Evolutionary conservation across 352 stramenopile species (phyloP).

Genomic region (Phytopythium chamaehyphon): DNA sequence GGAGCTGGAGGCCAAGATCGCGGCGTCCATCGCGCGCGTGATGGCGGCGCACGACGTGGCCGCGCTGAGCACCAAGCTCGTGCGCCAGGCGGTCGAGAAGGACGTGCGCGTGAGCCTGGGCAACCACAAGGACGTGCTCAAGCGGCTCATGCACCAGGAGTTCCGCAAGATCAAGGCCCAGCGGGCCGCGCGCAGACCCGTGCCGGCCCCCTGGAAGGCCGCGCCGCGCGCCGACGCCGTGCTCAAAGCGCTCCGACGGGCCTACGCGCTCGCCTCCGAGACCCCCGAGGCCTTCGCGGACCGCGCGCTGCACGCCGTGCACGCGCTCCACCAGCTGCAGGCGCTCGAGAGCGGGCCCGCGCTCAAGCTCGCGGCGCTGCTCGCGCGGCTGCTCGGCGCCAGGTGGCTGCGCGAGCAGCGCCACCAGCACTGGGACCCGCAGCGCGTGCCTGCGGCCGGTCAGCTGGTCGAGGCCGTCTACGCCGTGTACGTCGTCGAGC

Average conservation of each 20-base stretch:
- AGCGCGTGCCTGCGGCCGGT: conserved; percentile 20
- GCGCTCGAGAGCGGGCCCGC: conserved; percentile 43
- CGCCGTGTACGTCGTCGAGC: conserved; percentile 71
- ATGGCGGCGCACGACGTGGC: conserved; percentile 61
- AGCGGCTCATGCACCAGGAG: conserved; percentile 86
- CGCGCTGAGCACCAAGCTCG: conserved; percentile 73
- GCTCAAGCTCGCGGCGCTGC: conserved; percentile 40
- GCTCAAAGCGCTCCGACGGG: conserved; percentile 26
- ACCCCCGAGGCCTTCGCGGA: conserved; percentile 14
- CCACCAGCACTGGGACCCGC: conserved; percentile 36
- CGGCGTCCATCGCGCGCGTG: conserved; percentile 57
- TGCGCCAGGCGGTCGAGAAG: conserved; percentile 83
- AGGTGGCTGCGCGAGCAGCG: conserved; percentile 47
- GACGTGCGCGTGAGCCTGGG: conserved; percentile 80
- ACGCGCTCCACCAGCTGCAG: conserved; percentile 64
- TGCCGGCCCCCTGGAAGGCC: conserved; percentile 62
- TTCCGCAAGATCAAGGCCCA: conserved; percentile 72
- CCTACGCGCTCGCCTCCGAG: conserved; percentile 32
- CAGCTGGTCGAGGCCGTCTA: conserved; percentile 53
- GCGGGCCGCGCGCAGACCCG: conserved; percentile 36
- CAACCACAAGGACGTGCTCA: conserved; percentile 87
- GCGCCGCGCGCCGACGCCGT: conserved; percentile 35
- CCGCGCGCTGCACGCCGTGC: conserved; percentile 52
- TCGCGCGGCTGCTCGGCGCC: conserved; percentile 48
- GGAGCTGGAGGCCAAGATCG: conserved; percentile 79